Evolutionary conservation across 768 basidiomycete species (phyloP).

Genomic region (Pisolithus microcarpus): DNA sequence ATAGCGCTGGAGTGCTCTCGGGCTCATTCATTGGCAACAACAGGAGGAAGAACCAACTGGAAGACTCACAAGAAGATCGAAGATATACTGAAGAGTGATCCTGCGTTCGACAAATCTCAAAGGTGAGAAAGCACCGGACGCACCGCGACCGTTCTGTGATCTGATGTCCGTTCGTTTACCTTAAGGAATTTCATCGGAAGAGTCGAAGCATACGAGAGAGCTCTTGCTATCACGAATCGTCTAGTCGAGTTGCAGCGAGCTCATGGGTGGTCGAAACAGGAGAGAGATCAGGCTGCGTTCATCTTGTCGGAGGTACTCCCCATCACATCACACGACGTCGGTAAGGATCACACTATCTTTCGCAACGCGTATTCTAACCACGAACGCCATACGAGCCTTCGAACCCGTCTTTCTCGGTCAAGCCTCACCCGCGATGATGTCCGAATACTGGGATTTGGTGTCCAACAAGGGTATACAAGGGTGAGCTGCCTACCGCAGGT

Average conservation of each 20-base stretch:
- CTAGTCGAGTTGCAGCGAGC: constrained; percentile 51
- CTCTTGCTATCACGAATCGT: constrained; percentile 46
- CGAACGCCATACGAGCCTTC: constrained; percentile 35
- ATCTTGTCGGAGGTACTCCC: constrained; percentile 49
- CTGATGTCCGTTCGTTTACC: not conserved
- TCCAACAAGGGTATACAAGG: constrained; percentile 53
- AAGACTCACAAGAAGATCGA: constrained; percentile 39
- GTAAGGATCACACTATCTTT: constrained; percentile 10
- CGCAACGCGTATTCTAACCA: constrained; percentile 5
- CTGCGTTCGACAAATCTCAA: constrained; percentile 50
- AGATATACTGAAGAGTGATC: constrained; percentile 43
- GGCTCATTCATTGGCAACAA: not conserved
- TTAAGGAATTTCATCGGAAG: constrained; percentile 51
- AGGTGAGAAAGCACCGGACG: constrained; percentile 31
- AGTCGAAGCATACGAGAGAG: constrained; percentile 50
- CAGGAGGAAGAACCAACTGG: constrained; percentile 49
- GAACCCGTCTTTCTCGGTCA: constrained; percentile 62
- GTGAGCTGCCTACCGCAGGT: constrained; percentile 7
- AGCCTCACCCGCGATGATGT: constrained; percentile 46
- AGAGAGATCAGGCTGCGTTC: constrained; percentile 39
- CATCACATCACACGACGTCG: constrained; percentile 35
- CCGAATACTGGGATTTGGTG: constrained; percentile 45
- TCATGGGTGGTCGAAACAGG: constrained; percentile 46
- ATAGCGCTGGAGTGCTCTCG: not conserved
- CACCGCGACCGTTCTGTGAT: not conserved